Evolutionary conservation across 306 rosid genomes (phyloP).

Genomic region (Quercus gilva): DNA sequence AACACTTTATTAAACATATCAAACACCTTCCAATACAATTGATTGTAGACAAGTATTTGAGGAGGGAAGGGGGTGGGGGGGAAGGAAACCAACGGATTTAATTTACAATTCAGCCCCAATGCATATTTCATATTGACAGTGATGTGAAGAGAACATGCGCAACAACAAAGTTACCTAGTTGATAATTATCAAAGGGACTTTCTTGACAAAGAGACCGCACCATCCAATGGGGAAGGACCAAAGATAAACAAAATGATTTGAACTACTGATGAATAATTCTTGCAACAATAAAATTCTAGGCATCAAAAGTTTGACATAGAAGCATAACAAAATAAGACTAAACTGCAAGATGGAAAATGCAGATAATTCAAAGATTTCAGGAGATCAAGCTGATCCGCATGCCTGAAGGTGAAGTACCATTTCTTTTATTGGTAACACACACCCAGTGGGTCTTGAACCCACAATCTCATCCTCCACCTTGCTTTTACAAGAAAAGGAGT

Average conservation of each 20-base stretch:
- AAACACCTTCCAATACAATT: background rate
- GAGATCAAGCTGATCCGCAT: background rate
- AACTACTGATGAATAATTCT: background rate
- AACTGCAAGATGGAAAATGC: constrained; percentile 1
- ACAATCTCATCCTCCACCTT: no score
- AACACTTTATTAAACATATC: background rate
- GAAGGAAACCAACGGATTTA: background rate
- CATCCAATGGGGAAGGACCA: constrained; percentile 4
- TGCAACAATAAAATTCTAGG: background rate
- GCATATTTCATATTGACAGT: background rate
- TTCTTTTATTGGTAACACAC: no score
- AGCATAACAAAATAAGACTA: background rate
- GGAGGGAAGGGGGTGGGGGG: no score
- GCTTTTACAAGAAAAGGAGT: no score
- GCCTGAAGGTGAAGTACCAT: background rate
- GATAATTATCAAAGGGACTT: background rate
- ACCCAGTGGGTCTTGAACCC: no score
- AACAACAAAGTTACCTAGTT: background rate
- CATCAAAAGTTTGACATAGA: background rate
- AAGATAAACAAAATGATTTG: background rate
- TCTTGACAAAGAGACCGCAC: constrained; percentile 12
- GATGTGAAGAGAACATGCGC: background rate
- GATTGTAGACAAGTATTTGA: background rate
- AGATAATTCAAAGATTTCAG: constrained; percentile 1
- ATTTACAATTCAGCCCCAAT: background rate